Evolutionary conservation across 495 filamentous ascomycete genomes (phyloP).

Genomic region (Parmelia sp.): DNA sequence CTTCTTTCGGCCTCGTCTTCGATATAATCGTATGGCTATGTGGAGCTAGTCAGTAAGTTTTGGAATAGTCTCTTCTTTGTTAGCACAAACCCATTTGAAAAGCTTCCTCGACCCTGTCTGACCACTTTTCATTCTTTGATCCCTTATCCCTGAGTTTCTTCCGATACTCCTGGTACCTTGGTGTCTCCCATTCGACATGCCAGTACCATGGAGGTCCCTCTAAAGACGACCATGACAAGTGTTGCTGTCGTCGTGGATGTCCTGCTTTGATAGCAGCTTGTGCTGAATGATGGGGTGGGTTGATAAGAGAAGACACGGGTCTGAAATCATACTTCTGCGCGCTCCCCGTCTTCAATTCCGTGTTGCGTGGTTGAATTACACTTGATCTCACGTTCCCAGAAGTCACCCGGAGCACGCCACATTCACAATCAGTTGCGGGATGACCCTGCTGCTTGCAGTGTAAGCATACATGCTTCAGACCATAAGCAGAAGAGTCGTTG

Average conservation of each 20-base stretch:
- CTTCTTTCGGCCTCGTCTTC: slow-evolving; percentile 77
- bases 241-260: slow-evolving; percentile 5
- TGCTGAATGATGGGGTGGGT: slow-evolving; percentile 11
- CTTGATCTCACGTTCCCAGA: slow-evolving; percentile 31
- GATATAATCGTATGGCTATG: slow-evolving; percentile 71
- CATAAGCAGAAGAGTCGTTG: slow-evolving; percentile 9
- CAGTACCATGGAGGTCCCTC: slow-evolving; percentile 10
- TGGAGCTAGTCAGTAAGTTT: slow-evolving; percentile 14
- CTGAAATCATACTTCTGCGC: background rate
- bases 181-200: slow-evolving; percentile 23
- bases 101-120: slow-evolving; percentile 73
- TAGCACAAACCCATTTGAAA: slow-evolving; percentile 77
- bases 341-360: background rate
- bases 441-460: slow-evolving; percentile 13
- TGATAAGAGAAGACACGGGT: background rate
- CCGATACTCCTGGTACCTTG: slow-evolving; percentile 54
- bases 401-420: slow-evolving; percentile 29
- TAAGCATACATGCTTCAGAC: slow-evolving; percentile 6
- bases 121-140: slow-evolving; percentile 56
- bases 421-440: slow-evolving; percentile 13
- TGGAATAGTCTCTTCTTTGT: slow-evolving; percentile 12
- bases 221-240: background rate
- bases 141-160: slow-evolving; percentile 45
- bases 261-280: slow-evolving; percentile 15
- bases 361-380: background rate